Conservation (phyloP, 164 flowering plant species). For the Cinnamomum micranthum region DNA sequence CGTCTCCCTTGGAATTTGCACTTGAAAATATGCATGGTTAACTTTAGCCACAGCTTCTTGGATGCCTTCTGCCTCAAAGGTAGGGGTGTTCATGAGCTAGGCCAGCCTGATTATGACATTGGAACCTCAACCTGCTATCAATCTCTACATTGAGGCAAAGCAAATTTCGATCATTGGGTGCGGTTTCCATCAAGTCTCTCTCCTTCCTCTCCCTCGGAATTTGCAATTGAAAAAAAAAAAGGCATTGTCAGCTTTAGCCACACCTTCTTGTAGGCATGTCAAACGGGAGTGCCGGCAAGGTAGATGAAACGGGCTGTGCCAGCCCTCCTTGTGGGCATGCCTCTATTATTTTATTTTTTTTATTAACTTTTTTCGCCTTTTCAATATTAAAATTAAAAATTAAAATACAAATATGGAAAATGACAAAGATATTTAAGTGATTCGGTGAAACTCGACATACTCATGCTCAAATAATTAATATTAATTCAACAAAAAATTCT, state of each 20-base stretch:
- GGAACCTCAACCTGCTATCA: constrained; percentile 18
- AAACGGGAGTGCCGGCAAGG: too few relatives aligned
- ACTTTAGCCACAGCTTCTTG: constrained; percentile 8
- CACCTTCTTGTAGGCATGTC: constrained; percentile 8
- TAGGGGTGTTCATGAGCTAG: not conserved
- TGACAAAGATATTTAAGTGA: too few relatives aligned
- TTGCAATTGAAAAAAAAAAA: constrained; percentile 16
- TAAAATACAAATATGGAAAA: too few relatives aligned
- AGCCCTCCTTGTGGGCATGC: too few relatives aligned
- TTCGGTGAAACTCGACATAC: too few relatives aligned
- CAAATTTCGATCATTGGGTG: not conserved
- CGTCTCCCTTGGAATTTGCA: constrained; percentile 1
- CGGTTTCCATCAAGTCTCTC: not conserved
- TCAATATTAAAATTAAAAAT: too few relatives aligned
- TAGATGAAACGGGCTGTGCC: too few relatives aligned
- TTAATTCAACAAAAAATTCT: too few relatives aligned
- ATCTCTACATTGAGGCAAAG: constrained; percentile 12
- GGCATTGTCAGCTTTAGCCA: not conserved
- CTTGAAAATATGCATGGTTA: constrained; percentile 11
- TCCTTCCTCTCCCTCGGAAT: not conserved
- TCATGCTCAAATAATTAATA: too few relatives aligned
- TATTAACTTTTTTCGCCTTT: too few relatives aligned
- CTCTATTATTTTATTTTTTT: too few relatives aligned
- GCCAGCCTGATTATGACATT: not conserved
- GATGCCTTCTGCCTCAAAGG: constrained; percentile 5